phyloP scores from a whole-genome alignment of 306 rosid genomes.

The Malus asiatica region DNA sequence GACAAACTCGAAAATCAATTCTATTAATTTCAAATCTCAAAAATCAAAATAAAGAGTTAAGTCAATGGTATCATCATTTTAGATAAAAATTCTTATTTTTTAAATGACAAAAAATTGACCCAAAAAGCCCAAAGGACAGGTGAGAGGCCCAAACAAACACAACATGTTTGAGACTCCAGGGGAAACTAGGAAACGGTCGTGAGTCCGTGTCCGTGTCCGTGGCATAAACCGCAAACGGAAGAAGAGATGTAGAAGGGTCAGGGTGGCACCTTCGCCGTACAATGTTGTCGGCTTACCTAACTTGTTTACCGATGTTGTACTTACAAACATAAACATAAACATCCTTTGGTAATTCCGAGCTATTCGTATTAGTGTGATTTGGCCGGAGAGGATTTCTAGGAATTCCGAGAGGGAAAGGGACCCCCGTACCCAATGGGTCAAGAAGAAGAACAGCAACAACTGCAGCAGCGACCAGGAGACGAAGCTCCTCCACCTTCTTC shows the following conservation, averaged over 20 bases:
- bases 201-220: too few species aligned
- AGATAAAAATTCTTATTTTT: not conserved
- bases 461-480: slow-evolving; percentile 2
- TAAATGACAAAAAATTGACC: not conserved
- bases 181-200: not conserved
- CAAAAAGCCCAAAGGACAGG: not conserved
- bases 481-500: slow-evolving; percentile 22
- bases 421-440: not conserved
- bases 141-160: not conserved
- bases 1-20: fast-evolving
- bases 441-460: not conserved
- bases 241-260: not conserved
- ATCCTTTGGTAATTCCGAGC: not conserved
- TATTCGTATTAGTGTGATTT: not conserved
- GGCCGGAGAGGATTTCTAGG: not conserved
- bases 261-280: not conserved
- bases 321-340: not conserved
- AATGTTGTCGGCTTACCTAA: not conserved
- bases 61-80: too few species aligned
- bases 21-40: too few species aligned
- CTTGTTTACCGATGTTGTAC: not conserved
- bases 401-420: not conserved
- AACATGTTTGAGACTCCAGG: not conserved
- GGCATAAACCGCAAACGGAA: not conserved
- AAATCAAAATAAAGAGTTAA: too few species aligned